Conservation (phyloP, 345 rosid species). For the Gossypium stocksii region DNA sequence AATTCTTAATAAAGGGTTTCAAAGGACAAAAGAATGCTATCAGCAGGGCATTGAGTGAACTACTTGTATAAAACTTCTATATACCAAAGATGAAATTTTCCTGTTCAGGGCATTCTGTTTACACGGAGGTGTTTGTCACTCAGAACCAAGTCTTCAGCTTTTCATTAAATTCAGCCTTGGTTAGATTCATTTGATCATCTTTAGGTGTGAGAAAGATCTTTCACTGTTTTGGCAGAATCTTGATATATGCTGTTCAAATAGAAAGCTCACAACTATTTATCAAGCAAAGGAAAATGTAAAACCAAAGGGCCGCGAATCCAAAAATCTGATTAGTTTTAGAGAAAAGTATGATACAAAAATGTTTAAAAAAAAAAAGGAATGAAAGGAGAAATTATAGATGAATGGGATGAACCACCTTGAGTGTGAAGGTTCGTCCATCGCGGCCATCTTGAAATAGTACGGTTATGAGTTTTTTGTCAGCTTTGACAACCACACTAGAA, state of each 20-base stretch:
- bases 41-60: not conserved
- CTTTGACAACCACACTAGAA: conserved; percentile 87
- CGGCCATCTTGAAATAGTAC: conserved; percentile 96
- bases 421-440: conserved; percentile 93
- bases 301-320: not conserved
- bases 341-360: not conserved
- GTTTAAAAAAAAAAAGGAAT: not conserved
- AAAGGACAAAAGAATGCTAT: not conserved
- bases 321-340: conserved; percentile 4
- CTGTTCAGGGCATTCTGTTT: not conserved
- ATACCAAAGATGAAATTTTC: not conserved
- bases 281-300: conserved; percentile 4
- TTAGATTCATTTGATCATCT: not conserved
- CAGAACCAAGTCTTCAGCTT: not conserved
- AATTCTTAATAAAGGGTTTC: not conserved
- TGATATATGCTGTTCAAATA: not conserved
- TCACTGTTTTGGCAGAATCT: conserved; percentile 1
- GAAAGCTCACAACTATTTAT: not conserved
- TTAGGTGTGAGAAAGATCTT: not conserved
- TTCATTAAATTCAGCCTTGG: not conserved
- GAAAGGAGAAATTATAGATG: not conserved
- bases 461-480: conserved; percentile 91
- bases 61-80: not conserved
- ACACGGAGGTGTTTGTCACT: not conserved
- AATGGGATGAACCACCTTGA: conserved; percentile 54